These are phyloP conservation scores for Tilletia indica DNA, from an alignment of 1,284 basidiomycete species.

Conservation along the genomic window DNA sequence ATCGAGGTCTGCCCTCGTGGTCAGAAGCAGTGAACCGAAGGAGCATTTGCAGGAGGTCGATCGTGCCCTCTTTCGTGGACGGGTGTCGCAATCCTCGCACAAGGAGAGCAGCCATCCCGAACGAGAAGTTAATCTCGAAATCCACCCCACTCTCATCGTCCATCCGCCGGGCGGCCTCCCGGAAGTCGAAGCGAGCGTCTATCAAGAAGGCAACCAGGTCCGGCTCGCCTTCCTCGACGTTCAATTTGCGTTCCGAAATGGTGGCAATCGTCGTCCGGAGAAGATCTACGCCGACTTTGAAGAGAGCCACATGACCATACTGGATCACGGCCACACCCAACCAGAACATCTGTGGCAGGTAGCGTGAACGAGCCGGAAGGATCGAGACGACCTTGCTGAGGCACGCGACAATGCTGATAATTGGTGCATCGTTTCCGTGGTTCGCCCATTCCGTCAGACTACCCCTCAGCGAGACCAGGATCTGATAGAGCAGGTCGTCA, in stretches of 20 bases:
- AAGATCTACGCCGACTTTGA: constrained; percentile 47
- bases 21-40: constrained; percentile 38
- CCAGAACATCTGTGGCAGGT: constrained; percentile 53
- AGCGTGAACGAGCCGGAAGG: constrained; percentile 41
- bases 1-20: constrained; percentile 30
- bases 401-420: constrained; percentile 52
- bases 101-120: constrained; percentile 48
- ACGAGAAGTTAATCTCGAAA: constrained; percentile 51
- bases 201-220: constrained; percentile 41
- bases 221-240: constrained; percentile 28
- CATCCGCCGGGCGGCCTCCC: constrained; percentile 42
- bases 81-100: constrained; percentile 49
- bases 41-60: constrained; percentile 41
- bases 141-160: constrained; percentile 52
- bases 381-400: constrained; percentile 51
- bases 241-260: constrained; percentile 38
- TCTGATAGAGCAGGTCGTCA: constrained; percentile 83
- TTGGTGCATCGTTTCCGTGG: constrained; percentile 43
- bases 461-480: constrained; percentile 68
- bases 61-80: constrained; percentile 39
- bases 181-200: constrained; percentile 47
- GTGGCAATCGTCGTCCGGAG: constrained; percentile 40
- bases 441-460: constrained; percentile 50
- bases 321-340: constrained; percentile 48
- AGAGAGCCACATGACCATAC: constrained; percentile 46